Base-by-base conservation (phyloP, 768 basidiomycete species). In the Suillus tomentosus region DNA sequence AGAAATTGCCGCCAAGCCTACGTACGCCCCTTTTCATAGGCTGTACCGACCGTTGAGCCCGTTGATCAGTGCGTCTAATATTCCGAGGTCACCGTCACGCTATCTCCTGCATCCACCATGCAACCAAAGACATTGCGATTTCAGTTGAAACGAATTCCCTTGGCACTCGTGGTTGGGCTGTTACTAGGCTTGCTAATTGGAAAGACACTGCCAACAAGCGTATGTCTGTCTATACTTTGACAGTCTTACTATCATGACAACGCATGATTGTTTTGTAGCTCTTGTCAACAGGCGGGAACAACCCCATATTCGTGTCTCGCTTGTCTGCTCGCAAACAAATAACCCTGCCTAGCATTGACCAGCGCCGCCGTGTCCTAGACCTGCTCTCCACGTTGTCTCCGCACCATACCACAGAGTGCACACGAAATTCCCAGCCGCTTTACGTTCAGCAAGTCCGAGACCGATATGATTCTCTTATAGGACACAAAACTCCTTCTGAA, bases 351-450 rank as follows among this genome's bases (percentile, higher is more conserved):
- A 92, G 91, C 0, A 74, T 89, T 14, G 88, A 90, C 53, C 95
- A 99, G 76, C 90, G 97, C 15, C 82, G 82, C 34, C 90, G 95
- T 27, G 87, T 99, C 14, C 84, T 99, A 42, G 88, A 94, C 62
- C 84, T 98, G 60, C 83, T 99, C 62, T 91, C 91, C 36, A 89
- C 90, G 5, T 85, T 99, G 55, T 88, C 94, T 0, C 88, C 95
- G 0, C 94, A 97, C 73, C 90, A 99, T 75, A 99, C 97, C 22
- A 89, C 89, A 63, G 90, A 96, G 78, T 99, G 96, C 78, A 94
- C 92, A 9, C 86, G 92, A 60, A 82, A 84, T 69, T 82, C 93
- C 5, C 96, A 98, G 74, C 86, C 89, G 8, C 81, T 93, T 40
- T 99, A 99, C 76, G 81, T 81, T 62, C 85, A 91, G 53, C 97